A percentile compares a stretch with the other conserved stretches of the same genome.
phyloP scores from a whole-genome alignment of 306 rosid species.

The Cucurbita maxima region DNA sequence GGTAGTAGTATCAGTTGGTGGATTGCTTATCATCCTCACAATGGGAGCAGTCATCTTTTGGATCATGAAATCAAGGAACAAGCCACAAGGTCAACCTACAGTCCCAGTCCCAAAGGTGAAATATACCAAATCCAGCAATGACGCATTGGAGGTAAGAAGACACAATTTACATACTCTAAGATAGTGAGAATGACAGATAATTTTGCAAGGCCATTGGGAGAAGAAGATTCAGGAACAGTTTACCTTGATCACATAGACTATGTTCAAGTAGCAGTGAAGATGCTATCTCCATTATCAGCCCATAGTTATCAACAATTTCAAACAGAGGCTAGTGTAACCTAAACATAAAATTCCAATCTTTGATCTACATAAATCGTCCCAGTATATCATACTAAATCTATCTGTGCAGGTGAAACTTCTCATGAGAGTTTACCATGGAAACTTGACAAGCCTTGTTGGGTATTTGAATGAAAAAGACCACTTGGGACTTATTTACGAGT shows the following conservation, averaged over 20 bases:
- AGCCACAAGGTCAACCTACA: background rate
- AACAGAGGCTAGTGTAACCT: slow-evolving; percentile 28
- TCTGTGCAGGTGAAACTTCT: slow-evolving; percentile 16
- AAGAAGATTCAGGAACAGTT: slow-evolving; percentile 43
- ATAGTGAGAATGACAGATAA: slow-evolving; percentile 21
- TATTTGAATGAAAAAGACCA: slow-evolving; percentile 14
- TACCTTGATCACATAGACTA: slow-evolving; percentile 15
- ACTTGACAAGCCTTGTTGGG: slow-evolving; percentile 21
- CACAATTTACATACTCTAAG: slow-evolving; percentile 34
- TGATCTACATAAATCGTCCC: background rate
- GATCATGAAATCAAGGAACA: slow-evolving; percentile 4
- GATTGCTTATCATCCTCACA: slow-evolving; percentile 21
- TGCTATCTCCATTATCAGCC: slow-evolving; percentile 18
- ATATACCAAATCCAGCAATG: background rate
- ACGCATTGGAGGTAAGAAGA: slow-evolving; percentile 21
- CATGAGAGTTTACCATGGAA: slow-evolving; percentile 15
- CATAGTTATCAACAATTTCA: slow-evolving; percentile 21
- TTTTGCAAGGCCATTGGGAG: slow-evolving; percentile 28
- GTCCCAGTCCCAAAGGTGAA: background rate
- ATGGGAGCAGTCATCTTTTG: slow-evolving; percentile 5
- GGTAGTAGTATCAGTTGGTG: slow-evolving; percentile 31
- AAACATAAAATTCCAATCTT: background rate
- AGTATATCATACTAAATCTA: background rate
- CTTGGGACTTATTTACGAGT: slow-evolving; percentile 15
- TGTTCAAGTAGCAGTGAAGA: slow-evolving; percentile 39